These are phyloP conservation scores for Phaeosphaeria sp. DNA, from an alignment of 2,329 filamentous ascomycete species.

Conservation along the genomic window DNA sequence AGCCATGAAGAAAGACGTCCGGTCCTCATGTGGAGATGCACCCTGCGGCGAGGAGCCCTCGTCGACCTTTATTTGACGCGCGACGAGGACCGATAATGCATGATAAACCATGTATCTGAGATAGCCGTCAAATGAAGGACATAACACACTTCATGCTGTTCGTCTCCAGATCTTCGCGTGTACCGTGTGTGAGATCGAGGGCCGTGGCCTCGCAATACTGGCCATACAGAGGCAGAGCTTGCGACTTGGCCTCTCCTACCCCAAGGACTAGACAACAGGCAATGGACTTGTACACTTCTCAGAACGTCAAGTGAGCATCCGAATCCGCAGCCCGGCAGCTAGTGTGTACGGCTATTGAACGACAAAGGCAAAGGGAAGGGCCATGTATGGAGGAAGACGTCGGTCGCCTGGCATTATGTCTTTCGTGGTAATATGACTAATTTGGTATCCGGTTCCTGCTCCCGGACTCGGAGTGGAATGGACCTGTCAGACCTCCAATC, in stretches of 20 bases:
- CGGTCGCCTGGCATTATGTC: neutral
- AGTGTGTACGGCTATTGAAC: neutral
- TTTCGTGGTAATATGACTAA: neutral
- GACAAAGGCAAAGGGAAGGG: neutral
- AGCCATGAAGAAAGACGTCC: neutral
- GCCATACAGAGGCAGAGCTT: neutral
- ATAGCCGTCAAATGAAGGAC: too few species aligned
- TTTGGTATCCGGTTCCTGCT: neutral
- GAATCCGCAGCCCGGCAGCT: neutral
- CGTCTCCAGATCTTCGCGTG: too few species aligned
- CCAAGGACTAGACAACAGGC: neutral
- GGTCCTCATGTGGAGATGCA: neutral
- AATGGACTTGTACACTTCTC: neutral
- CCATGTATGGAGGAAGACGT: neutral
- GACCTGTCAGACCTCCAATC: too few species aligned
- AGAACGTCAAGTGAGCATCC: neutral
- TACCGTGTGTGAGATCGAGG: too few species aligned
- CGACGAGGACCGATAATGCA: neutral
- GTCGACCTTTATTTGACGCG: neutral
- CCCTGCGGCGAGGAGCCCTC: neutral
- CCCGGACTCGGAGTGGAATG: too few species aligned
- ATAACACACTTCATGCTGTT: too few species aligned
- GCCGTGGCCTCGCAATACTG: too few species aligned
- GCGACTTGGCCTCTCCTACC: neutral
- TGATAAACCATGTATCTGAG: too few species aligned